Evolutionary conservation across 2,329 filamentous ascomycete species (phyloP).

Genomic region (Dothiorella sarmentorum): DNA sequence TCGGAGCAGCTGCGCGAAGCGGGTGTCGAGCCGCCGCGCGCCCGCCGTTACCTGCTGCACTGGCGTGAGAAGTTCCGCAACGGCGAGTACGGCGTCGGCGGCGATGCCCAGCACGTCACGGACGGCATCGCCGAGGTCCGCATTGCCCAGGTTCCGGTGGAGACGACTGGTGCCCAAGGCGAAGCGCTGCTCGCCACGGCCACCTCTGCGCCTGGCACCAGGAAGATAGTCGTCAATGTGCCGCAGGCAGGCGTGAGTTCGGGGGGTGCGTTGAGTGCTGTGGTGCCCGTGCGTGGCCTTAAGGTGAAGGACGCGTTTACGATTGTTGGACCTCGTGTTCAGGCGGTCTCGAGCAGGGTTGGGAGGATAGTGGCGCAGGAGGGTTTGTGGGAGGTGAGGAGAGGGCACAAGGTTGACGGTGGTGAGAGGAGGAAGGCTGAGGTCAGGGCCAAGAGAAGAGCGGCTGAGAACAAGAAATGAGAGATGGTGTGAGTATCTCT

Average conservation of each 20-base stretch:
- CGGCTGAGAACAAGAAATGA: constrained; percentile 69
- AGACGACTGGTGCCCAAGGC: neutral
- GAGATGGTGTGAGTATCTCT: neutral
- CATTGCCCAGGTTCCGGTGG: constrained; percentile 53
- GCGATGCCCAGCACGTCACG: constrained; percentile 73
- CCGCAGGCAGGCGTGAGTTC: constrained; percentile 40
- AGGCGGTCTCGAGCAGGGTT: constrained; percentile 62
- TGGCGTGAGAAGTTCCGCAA: constrained; percentile 84
- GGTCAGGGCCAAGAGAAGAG: constrained; percentile 80
- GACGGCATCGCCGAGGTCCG: constrained; percentile 57
- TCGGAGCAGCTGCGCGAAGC: constrained; percentile 75
- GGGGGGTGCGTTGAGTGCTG: constrained; percentile 13
- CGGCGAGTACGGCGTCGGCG: constrained; percentile 75
- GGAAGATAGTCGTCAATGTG: constrained; percentile 60
- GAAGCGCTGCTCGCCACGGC: constrained; percentile 42
- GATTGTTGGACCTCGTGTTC: constrained; percentile 72
- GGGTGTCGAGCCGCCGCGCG: constrained; percentile 81
- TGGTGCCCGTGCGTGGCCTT: constrained; percentile 47
- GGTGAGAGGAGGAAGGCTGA: constrained; percentile 87
- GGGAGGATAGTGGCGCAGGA: constrained; percentile 70
- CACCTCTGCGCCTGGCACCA: constrained; percentile 53
- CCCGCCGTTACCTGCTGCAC: constrained; percentile 76
- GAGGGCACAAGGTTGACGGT: constrained; percentile 90
- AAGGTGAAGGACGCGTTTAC: constrained; percentile 64
- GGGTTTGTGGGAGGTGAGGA: constrained; percentile 87